Base-by-base conservation (phyloP, 495 filamentous ascomycete species). In the Glonium stellatum region DNA sequence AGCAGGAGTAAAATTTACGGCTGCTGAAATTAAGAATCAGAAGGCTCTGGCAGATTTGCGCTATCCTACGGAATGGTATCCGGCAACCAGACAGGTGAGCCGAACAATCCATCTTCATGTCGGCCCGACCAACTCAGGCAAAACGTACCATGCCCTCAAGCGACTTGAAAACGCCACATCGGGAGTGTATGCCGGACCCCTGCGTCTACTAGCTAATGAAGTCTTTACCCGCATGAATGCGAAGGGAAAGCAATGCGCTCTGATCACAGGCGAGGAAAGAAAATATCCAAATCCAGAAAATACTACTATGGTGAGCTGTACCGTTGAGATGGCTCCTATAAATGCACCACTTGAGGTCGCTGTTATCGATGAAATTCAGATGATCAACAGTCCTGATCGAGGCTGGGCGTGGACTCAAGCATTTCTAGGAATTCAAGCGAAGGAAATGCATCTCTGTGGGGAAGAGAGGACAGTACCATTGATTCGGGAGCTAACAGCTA, bases 331-430 rank as follows among this genome's bases (percentile, higher is more conserved):
- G 95, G 82, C 90, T 42, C 87, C 86, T 37, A 62, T 95, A 10
- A 87, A 85, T 57, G 67, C 67, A 13, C 62, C 66, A 4, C 83
- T 91, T 31, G 92, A 97, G 49, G 93, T 97, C 54, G 91, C 89
- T 9, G 92, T 99, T 63, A 89, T 99, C 57, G 92, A 98, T 67
- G 92, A 98, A 75, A 97, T 97, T 58, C 95, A 99, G 70, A 97
- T 97, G 93, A 91, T 97, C 57, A 87, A 84, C 19, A 83, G 89
- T 66, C 51, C 70, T 1, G 79, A 86, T 0, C 86, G 95, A 51
- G 95, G 95, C 1, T 97, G 90, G 90, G 95, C 92, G 34, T 99
- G 95, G 95, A 96, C 93, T 5, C 86, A 91, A 69, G 93, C 93
- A 27, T 79, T 97, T 10, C 78, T 99, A 18, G 95, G 93, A 23